These are phyloP conservation scores for Paecilomyces fulvus DNA, from an alignment of 2,329 filamentous ascomycete genomes.

Conservation along the genomic window DNA sequence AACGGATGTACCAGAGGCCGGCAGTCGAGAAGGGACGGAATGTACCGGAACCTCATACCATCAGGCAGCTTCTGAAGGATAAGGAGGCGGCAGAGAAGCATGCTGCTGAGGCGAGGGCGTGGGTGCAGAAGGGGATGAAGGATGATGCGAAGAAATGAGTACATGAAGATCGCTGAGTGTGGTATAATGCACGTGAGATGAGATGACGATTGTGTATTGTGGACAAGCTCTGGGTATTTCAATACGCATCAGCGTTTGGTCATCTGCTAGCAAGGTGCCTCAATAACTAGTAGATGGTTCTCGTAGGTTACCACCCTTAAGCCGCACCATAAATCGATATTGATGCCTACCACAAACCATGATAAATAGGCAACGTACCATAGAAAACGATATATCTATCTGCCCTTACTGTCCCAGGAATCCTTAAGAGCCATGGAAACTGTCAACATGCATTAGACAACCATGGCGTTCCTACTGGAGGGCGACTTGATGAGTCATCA, in stretches of 20 bases:
- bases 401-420: background rate
- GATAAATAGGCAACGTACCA: background rate
- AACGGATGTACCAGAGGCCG: constrained; percentile 58
- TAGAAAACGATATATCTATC: background rate
- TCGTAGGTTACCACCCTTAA: no score
- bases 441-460: background rate
- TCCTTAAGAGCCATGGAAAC: background rate
- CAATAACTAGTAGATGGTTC: no score
- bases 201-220: background rate
- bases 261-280: no score
- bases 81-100: constrained; percentile 50
- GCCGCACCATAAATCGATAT: no score
- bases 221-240: background rate
- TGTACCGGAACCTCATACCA: constrained; percentile 56
- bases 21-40: constrained; percentile 68
- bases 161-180: background rate
- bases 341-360: background rate
- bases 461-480: background rate
- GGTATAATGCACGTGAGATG: background rate
- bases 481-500: background rate
- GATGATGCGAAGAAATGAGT: constrained; percentile 48
- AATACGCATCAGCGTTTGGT: background rate
- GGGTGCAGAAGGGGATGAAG: constrained; percentile 65
- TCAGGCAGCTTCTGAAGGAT: constrained; percentile 52
- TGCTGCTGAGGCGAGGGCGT: constrained; percentile 46